Conservation (phyloP, 1,139 yeast species). For the Kurtzmaniella quercitrusa region DNA sequence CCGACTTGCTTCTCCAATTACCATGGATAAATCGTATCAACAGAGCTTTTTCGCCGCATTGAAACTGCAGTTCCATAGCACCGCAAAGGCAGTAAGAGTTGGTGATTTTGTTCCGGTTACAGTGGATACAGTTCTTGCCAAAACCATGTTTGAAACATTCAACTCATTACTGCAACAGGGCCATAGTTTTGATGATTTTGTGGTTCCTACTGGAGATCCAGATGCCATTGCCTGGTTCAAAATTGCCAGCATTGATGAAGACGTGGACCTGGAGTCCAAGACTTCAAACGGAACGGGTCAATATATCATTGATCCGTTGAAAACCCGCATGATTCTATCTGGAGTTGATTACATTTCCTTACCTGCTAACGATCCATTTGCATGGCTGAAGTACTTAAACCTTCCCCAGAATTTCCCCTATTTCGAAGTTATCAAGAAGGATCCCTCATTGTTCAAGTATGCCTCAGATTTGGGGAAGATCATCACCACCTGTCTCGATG, state of each 20-base stretch:
- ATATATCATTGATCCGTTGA: constrained; percentile 57
- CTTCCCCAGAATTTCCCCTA: constrained; percentile 40
- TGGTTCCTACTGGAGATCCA: constrained; percentile 57
- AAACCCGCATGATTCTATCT: constrained; percentile 65
- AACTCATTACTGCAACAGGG: constrained; percentile 12
- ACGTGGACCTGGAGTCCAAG: constrained; percentile 11
- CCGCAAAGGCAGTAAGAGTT: constrained; percentile 51
- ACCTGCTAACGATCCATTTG: constrained; percentile 29
- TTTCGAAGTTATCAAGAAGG: constrained; percentile 11
- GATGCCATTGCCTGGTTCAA: constrained; percentile 87
- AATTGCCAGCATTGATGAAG: constrained; percentile 37
- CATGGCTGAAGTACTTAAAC: constrained; percentile 49
- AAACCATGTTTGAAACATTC: constrained; percentile 46
- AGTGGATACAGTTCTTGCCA: constrained; percentile 67
- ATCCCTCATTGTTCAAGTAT: constrained; percentile 34
- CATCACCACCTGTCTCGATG: constrained; percentile 37
- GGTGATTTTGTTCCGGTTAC: constrained; percentile 75
- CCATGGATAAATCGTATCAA: constrained; percentile 66
- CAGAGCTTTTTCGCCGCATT: constrained; percentile 60
- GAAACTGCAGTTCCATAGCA: constrained; percentile 56
- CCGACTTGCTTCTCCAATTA: constrained; percentile 65
- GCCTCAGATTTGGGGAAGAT: constrained; percentile 53
- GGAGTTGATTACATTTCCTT: constrained; percentile 46
- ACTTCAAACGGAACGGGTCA: constrained; percentile 30
- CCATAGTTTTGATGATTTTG: constrained; percentile 19